phyloP scores from a whole-genome alignment of 2,329 filamentous ascomycete genomes.

The Gremmenia infestans region DNA sequence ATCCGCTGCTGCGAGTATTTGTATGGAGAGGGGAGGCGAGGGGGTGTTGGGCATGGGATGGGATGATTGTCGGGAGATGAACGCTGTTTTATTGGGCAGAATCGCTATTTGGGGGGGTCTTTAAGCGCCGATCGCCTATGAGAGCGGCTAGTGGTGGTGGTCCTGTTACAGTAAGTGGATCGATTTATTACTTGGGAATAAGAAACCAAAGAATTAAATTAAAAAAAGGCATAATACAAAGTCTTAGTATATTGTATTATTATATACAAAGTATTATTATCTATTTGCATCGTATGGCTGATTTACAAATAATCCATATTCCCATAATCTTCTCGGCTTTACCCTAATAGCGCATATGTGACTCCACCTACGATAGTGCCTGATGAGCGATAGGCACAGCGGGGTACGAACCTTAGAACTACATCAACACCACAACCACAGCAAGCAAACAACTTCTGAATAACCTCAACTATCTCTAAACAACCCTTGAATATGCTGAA shows the following conservation, averaged over 20 bases:
- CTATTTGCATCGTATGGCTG: too few relatives aligned
- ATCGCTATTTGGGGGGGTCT: background rate
- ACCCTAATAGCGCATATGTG: too few relatives aligned
- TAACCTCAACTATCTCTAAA: background rate
- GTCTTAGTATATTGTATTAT: too few relatives aligned
- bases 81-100: background rate
- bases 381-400: background rate
- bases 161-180: background rate
- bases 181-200: background rate
- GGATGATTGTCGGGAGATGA: background rate
- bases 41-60: background rate
- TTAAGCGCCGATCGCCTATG: background rate
- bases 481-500: background rate
- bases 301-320: too few relatives aligned
- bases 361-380: background rate
- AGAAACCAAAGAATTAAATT: background rate
- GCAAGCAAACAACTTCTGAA: constrained; percentile 5
- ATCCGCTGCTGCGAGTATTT: background rate
- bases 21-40: background rate
- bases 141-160: background rate
- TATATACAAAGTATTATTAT: too few relatives aligned
- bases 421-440: too few relatives aligned
- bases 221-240: background rate
- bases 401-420: constrained; percentile 2
- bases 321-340: too few relatives aligned